phyloP scores from a whole-genome alignment of 768 basidiomycete genomes.

The Termitomyces sp. region DNA sequence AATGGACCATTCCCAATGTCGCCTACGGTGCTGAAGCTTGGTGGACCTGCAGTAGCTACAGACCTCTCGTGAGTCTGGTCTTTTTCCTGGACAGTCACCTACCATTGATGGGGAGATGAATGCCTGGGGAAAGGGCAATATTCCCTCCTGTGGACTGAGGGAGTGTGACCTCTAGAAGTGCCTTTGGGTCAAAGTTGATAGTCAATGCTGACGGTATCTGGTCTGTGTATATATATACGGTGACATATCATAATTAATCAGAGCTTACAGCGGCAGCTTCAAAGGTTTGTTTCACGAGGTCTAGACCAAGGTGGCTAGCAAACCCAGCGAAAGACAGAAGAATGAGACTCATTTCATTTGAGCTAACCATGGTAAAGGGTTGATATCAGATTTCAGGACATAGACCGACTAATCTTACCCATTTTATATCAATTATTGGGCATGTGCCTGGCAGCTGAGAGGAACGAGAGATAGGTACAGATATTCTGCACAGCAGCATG shows the following conservation, averaged over 20 bases:
- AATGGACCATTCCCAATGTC: background rate
- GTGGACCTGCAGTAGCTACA: background rate
- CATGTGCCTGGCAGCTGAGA: background rate
- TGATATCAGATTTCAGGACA: background rate
- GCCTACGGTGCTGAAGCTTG: background rate
- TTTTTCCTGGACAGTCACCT: background rate
- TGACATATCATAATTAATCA: background rate
- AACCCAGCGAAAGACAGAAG: conserved; percentile 11
- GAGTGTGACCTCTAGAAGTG: conserved; percentile 28
- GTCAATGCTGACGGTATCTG: conserved; percentile 27
- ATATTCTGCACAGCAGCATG: too few relatives aligned
- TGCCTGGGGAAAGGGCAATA: conserved; percentile 21
- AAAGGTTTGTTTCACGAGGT: background rate
- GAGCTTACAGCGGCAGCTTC: background rate
- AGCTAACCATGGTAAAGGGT: conserved; percentile 4
- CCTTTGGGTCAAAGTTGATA: conserved; percentile 27
- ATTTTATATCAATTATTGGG: background rate
- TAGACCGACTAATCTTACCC: background rate
- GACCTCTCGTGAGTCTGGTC: background rate
- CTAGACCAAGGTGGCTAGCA: background rate
- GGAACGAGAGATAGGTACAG: too few relatives aligned
- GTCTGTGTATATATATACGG: background rate
- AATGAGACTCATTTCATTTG: background rate
- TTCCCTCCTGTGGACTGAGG: conserved; percentile 15
- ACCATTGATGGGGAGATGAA: conserved; percentile 15